Base-by-base conservation (phyloP, 2,329 filamentous ascomycete genomes). In the Xylaria sp. region DNA sequence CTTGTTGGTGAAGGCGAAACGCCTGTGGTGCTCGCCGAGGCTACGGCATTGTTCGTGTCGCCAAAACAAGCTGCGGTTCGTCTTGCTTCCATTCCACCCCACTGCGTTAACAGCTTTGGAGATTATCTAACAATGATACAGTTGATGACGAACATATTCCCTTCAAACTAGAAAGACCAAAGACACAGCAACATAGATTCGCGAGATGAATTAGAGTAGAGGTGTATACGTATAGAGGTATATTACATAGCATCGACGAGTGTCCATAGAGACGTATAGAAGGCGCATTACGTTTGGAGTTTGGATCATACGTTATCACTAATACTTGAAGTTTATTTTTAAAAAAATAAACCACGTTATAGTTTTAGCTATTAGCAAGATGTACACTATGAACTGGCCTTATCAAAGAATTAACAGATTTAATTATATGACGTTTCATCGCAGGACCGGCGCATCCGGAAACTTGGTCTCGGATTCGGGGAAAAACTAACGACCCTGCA, bases 11-110 rank as follows among this genome's bases (percentile, higher is more conserved):
- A 89, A 39, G 88, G 88, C 9, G 86, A 90, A 79, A 83, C 85
- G 73, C 89, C 90, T 0, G 81, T 85, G 18, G 85, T 94, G 56
- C 79, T 97, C 67, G 93, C 91, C 8, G 93, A 97, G 81, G 95
- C 93, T 0, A 91, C 91, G 77, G 94, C 91, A 2, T 81, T 99
- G 73, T 98, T 97, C 78, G 87, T 98, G 75, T 93, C 96, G 81
- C 94, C 95, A 34, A 94, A 89, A 80, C 88, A 93, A 78, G 94
- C 94, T 68, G 87, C 89, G 78, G 91, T 93, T 82, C 80, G 89
- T 86, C 36, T 39, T 43, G 90, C 92, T 82, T 79, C 89, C 85
- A 15, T 43, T 34, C 3, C 25, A 5, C 5, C n/a, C 23, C 18
- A n/a, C 7, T 39, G 9, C 9, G 43, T 13, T 13, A 4, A 45